phyloP scores from a whole-genome alignment of 495 filamentous ascomycete genomes.

The Corynascus novoguineensis region DNA sequence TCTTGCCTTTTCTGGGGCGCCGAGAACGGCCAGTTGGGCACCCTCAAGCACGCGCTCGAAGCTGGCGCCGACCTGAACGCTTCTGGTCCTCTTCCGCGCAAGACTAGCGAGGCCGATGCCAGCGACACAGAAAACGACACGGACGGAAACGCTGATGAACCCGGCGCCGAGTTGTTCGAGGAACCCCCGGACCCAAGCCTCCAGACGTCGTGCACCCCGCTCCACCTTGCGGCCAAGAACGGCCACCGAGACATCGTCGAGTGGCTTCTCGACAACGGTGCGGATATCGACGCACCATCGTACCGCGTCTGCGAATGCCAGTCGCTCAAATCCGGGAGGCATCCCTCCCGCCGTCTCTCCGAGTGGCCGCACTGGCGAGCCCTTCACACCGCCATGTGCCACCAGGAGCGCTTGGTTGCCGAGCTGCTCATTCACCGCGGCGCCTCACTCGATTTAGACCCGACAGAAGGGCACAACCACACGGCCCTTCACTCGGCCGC shows the following conservation, averaged over 20 bases:
- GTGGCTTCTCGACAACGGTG: conserved; percentile 32
- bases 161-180: conserved; percentile 4
- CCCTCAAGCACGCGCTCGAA: conserved; percentile 23
- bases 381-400: conserved; percentile 36
- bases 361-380: conserved; percentile 29
- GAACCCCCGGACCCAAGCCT: conserved; percentile 6
- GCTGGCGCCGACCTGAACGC: conserved; percentile 25
- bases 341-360: conserved; percentile 7
- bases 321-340: conserved; percentile 16
- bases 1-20: conserved; percentile 24
- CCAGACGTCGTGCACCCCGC: conserved; percentile 23
- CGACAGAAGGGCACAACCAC: conserved; percentile 16
- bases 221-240: conserved; percentile 31
- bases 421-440: conserved; percentile 33
- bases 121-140: not conserved
- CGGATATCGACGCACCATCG: conserved; percentile 27
- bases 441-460: conserved; percentile 26
- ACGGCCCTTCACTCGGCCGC: conserved; percentile 29
- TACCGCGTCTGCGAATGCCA: conserved; percentile 28
- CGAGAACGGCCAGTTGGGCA: conserved; percentile 23
- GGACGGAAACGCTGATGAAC: conserved; percentile 9
- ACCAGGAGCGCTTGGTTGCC: conserved; percentile 26
- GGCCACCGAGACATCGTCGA: conserved; percentile 30
- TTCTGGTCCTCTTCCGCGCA: conserved; percentile 15
- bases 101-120: conserved; percentile 6